Conservation (phyloP, 2,329 filamentous ascomycete genomes). For the Teratosphaeriaceae sp. region DNA sequence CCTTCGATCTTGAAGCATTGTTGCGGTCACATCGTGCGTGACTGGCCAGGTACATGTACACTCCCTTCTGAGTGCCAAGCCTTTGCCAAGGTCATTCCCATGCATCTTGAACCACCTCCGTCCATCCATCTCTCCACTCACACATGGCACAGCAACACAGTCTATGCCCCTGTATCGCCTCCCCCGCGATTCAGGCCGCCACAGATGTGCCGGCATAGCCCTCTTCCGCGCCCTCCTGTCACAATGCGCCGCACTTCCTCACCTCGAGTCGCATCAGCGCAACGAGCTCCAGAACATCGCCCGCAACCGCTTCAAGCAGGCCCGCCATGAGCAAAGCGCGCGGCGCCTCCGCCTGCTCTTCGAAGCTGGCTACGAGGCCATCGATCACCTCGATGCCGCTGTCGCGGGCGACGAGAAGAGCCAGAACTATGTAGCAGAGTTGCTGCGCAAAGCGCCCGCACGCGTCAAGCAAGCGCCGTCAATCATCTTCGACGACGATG, state of each 20-base stretch:
- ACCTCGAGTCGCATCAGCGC: constrained; percentile 7
- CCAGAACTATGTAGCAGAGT: constrained; percentile 18
- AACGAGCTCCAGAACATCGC: constrained; percentile 53
- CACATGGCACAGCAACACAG: background rate
- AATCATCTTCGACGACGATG: background rate
- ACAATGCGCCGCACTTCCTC: constrained; percentile 35
- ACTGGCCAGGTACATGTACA: background rate
- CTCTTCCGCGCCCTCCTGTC: constrained; percentile 65
- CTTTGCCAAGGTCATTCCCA: background rate
- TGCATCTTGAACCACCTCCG: no score
- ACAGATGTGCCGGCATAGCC: constrained; percentile 56
- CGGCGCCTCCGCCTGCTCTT: constrained; percentile 58
- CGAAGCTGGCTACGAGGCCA: constrained; percentile 57
- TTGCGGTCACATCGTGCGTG: background rate
- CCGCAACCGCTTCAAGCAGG: constrained; percentile 55
- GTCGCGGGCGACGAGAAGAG: constrained; percentile 26
- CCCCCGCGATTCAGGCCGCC: constrained; percentile 42
- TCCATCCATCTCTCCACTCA: background rate
- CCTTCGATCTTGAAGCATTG: no score
- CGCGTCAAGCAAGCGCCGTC: constrained; percentile 17
- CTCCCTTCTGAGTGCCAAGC: background rate
- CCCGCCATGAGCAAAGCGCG: constrained; percentile 51
- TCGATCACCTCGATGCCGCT: constrained; percentile 40
- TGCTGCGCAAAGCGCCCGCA: constrained; percentile 21
- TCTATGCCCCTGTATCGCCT: constrained; percentile 30